Percentiles rank a stretch among this genome's conserved stretches.
Evolutionary conservation across 371 early-diverging fungal genomes (phyloP).

Genomic region (Actinomucor elegans): DNA sequence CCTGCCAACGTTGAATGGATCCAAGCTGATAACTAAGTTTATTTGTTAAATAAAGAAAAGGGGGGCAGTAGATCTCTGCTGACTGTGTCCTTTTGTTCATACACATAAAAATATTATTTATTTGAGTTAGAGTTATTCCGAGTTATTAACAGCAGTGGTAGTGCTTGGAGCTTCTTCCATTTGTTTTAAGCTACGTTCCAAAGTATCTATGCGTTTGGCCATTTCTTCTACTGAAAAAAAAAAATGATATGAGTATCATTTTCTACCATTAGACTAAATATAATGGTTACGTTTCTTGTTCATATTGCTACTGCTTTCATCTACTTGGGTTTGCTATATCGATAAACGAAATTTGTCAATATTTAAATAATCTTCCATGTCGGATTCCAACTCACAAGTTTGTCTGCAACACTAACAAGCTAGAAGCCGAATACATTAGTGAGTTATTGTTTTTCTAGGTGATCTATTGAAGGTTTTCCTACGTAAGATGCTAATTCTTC

Average conservation of each 20-base stretch:
- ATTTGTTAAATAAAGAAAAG: too few relatives aligned
- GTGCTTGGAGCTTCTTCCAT: constrained; percentile 4
- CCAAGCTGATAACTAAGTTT: constrained; percentile 40
- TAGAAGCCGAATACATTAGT: not conserved
- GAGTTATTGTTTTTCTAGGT: not conserved
- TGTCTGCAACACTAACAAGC: constrained; percentile 17
- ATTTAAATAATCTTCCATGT: too few relatives aligned
- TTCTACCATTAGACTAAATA: too few relatives aligned
- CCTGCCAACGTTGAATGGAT: constrained; percentile 47
- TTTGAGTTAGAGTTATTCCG: too few relatives aligned
- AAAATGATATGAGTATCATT: not conserved
- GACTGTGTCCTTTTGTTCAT: too few relatives aligned
- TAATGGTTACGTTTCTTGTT: constrained; percentile 12
- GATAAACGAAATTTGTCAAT: too few relatives aligned
- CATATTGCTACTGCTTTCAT: constrained; percentile 8
- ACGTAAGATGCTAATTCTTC: constrained; percentile 17
- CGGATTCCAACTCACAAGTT: constrained; percentile 11
- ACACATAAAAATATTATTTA: too few relatives aligned
- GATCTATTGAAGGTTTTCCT: not conserved
- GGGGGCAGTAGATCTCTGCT: too few relatives aligned
- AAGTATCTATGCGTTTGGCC: constrained; percentile 10
- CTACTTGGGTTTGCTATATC: constrained; percentile 17
- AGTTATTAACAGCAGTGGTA: too few relatives aligned
- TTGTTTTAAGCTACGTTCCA: constrained; percentile 20
- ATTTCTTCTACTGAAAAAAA: constrained; percentile 19